Percentiles rank a stretch among this genome's conserved stretches.
phyloP scores from a whole-genome alignment of 768 basidiomycete genomes.

The Lactarius evosmus region DNA sequence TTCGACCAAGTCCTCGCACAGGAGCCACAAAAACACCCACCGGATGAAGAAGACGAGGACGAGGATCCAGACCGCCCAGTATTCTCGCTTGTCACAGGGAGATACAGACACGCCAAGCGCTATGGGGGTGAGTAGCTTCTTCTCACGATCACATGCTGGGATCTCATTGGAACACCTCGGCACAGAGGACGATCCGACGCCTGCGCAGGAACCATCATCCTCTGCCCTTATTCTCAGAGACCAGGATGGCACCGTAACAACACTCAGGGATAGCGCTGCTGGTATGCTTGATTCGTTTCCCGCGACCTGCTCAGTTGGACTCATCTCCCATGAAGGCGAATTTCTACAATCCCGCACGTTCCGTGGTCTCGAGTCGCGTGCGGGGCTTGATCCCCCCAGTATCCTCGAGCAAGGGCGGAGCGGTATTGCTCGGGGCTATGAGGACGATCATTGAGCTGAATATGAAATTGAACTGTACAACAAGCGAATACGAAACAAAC shows the following conservation, averaged over 20 bases:
- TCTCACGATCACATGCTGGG: not conserved
- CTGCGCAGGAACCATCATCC: conserved; percentile 30
- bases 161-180: not conserved
- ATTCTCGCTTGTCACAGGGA: conserved; percentile 86
- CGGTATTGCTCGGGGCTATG: conserved; percentile 87
- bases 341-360: conserved; percentile 75
- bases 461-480: not conserved
- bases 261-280: conserved; percentile 63
- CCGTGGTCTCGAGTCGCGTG: conserved; percentile 72
- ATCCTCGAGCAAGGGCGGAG: conserved; percentile 84
- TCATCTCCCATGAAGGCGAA: conserved; percentile 43
- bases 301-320: conserved; percentile 8
- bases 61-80: conserved; percentile 68
- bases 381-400: conserved; percentile 77
- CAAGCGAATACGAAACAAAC: not conserved
- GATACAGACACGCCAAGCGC: conserved; percentile 72
- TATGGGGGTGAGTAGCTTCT: conserved; percentile 45
- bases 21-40: conserved; percentile 14
- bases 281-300: conserved; percentile 43
- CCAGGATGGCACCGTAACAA: conserved; percentile 56
- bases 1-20: conserved; percentile 58
- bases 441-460: conserved; percentile 41
- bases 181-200: conserved; percentile 21
- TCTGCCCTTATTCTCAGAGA: conserved; percentile 58
- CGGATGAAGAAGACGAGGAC: conserved; percentile 38